These are phyloP conservation scores for Friedmanniomyces simplex DNA, from an alignment of 495 filamentous ascomycete species.

Conservation along the genomic window DNA sequence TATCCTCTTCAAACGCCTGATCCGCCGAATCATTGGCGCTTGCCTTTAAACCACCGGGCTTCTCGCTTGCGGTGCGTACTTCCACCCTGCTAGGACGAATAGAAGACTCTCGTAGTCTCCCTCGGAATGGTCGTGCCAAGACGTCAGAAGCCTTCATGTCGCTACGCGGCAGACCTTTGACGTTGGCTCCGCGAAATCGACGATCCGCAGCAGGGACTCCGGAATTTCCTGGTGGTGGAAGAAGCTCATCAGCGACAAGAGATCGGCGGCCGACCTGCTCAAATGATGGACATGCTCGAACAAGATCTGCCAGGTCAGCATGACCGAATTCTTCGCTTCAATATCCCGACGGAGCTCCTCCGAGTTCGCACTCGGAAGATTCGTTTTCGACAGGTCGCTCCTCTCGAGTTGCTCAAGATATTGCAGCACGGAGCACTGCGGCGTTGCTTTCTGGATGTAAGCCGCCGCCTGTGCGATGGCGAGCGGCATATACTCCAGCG, in stretches of 20 bases:
- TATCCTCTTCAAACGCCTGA: slow-evolving; percentile 36
- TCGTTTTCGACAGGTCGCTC: slow-evolving; percentile 2
- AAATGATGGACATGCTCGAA: slow-evolving; percentile 13
- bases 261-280: slow-evolving; percentile 26
- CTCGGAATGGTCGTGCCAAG: not conserved
- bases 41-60: not conserved
- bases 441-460: slow-evolving; percentile 4
- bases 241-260: slow-evolving; percentile 33
- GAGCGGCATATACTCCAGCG: slow-evolving; percentile 10
- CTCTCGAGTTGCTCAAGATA: slow-evolving; percentile 7
- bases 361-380: not conserved
- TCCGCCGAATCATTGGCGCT: slow-evolving; percentile 15
- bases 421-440: slow-evolving; percentile 3
- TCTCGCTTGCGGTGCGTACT: too few relatives aligned
- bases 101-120: too few relatives aligned
- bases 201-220: slow-evolving; percentile 17
- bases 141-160: not conserved
- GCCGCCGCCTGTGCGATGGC: slow-evolving; percentile 14
- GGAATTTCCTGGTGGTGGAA: slow-evolving; percentile 25
- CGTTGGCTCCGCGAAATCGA: not conserved
- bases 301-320: slow-evolving; percentile 18
- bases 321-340: slow-evolving; percentile 9
- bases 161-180: not conserved
- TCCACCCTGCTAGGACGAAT: too few relatives aligned
- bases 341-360: slow-evolving; percentile 11